Evolutionary conservation across 352 stramenopile species (phyloP).

Genomic region (Pythium vanterpoolii): DNA sequence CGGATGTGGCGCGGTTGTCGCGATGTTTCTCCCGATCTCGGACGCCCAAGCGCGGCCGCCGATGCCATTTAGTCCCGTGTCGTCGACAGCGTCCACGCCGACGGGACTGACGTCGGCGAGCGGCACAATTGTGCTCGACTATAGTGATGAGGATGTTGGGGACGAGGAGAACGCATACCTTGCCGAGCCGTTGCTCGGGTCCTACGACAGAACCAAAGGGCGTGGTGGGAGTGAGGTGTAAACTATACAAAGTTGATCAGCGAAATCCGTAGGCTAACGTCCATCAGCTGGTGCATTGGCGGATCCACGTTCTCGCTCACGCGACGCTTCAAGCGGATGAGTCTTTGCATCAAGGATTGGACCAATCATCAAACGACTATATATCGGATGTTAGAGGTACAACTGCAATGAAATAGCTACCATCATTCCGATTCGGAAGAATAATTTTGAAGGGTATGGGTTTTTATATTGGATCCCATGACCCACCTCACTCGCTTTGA

Average conservation of each 20-base stretch:
- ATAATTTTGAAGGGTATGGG: neutral
- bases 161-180: conserved; percentile 40
- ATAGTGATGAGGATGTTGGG: conserved; percentile 30
- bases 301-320: neutral
- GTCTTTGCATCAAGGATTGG: neutral
- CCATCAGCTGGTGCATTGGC: neutral
- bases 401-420: neutral
- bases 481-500: neutral
- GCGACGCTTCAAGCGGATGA: neutral
- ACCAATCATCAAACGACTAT: conserved; percentile 1
- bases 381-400: neutral
- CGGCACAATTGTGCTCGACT: conserved; percentile 20
- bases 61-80: conserved; percentile 39
- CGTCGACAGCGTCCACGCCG: conserved; percentile 44
- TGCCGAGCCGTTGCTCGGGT: conserved; percentile 44
- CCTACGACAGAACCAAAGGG: neutral
- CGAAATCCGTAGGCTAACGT: neutral
- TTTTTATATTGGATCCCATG: neutral
- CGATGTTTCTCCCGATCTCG: conserved; percentile 36
- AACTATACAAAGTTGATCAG: neutral
- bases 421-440: neutral
- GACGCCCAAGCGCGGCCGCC: conserved; percentile 18
- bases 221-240: conserved; percentile 13
- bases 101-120: conserved; percentile 5
- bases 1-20: conserved; percentile 40